Conservation (phyloP, 805 yeast species). For the Pichia cabralensis region DNA sequence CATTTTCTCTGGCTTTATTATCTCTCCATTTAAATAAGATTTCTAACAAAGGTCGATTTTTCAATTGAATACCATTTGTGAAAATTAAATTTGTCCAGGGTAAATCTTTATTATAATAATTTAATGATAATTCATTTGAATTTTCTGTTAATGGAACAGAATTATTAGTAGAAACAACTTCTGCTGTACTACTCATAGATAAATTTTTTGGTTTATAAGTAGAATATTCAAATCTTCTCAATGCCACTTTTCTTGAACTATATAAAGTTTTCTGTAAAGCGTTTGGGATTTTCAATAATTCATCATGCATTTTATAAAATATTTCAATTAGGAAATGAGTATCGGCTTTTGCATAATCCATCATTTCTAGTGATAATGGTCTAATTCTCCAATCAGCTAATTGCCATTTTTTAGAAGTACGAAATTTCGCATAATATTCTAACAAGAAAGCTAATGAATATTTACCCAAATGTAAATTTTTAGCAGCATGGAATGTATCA, state of each 20-base stretch:
- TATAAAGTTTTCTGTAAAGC: slow-evolving; percentile 50
- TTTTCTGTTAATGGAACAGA: slow-evolving; percentile 22
- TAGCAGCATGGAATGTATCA: slow-evolving; percentile 89
- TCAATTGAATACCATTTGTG: slow-evolving; percentile 53
- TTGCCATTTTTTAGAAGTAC: slow-evolving; percentile 90
- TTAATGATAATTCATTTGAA: slow-evolving; percentile 28
- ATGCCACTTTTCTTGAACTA: slow-evolving; percentile 72
- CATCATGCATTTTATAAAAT: slow-evolving; percentile 61
- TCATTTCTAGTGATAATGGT: slow-evolving; percentile 70
- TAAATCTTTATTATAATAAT: slow-evolving; percentile 32
- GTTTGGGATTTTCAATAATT: slow-evolving; percentile 38
- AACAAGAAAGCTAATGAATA: slow-evolving; percentile 77
- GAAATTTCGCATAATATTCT: slow-evolving; percentile 71
- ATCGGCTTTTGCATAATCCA: slow-evolving; percentile 85
- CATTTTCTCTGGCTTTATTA: slow-evolving; percentile 55
- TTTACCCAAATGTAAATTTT: slow-evolving; percentile 66
- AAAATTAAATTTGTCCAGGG: slow-evolving; percentile 59
- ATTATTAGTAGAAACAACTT: slow-evolving; percentile 21
- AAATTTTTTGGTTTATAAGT: slow-evolving; percentile 41
- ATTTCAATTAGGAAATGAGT: slow-evolving; percentile 84
- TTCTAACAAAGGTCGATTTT: slow-evolving; percentile 45
- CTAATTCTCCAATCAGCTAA: slow-evolving; percentile 94
- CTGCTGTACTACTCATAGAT: slow-evolving; percentile 11
- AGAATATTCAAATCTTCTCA: slow-evolving; percentile 71
- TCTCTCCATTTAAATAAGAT: slow-evolving; percentile 81